Evolutionary conservation across 1,284 basidiomycete species (phyloP).

Genomic region (Moniliophthora roreri): DNA sequence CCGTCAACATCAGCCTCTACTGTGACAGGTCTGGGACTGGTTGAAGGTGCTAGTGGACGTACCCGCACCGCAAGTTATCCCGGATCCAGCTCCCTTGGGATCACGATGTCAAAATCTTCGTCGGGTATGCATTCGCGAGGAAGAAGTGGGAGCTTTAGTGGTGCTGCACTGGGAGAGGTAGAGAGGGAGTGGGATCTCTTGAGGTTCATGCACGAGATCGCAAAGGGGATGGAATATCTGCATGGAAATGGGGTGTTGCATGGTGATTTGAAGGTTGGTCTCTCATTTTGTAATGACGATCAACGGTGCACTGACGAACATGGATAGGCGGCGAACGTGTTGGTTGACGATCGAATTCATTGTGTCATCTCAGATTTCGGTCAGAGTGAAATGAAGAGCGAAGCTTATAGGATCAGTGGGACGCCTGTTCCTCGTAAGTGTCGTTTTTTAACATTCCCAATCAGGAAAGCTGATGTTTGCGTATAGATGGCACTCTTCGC

Average conservation of each 20-base stretch:
- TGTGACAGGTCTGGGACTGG: too few relatives aligned
- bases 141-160: slow-evolving; percentile 14
- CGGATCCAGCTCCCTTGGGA: not conserved
- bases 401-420: slow-evolving; percentile 61
- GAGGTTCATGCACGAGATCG: slow-evolving; percentile 67
- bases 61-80: too few relatives aligned
- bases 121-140: not conserved
- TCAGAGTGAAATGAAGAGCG: slow-evolving; percentile 74
- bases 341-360: slow-evolving; percentile 63
- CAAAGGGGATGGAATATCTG: slow-evolving; percentile 76
- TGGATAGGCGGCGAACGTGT: slow-evolving; percentile 65
- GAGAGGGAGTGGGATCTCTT: slow-evolving; percentile 44
- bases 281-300: slow-evolving; percentile 3
- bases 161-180: slow-evolving; percentile 13
- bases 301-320: not conserved
- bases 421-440: slow-evolving; percentile 52
- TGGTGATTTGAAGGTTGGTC: slow-evolving; percentile 67
- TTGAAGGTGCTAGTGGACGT: too few relatives aligned
- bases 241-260: slow-evolving; percentile 66
- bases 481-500: slow-evolving; percentile 55
- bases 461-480: slow-evolving; percentile 10
- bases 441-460: slow-evolving; percentile 2
- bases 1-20: too few relatives aligned
- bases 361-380: slow-evolving; percentile 81
- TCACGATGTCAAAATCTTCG: not conserved